Evolutionary conservation across 306 rosid species (phyloP).

Genomic region (Cicer bijugum): DNA sequence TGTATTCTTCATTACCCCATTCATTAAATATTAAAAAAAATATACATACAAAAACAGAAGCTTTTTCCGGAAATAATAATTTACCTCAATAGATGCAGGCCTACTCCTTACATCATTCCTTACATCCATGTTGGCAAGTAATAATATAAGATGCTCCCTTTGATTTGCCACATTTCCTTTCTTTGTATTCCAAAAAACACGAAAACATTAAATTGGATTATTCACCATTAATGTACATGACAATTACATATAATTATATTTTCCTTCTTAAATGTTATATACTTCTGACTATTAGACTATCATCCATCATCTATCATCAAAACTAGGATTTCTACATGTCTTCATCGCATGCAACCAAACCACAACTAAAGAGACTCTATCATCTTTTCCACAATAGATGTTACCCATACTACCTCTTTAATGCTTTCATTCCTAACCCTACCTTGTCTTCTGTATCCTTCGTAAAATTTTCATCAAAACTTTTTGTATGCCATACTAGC

Average conservation of each 20-base stretch:
- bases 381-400: no score
- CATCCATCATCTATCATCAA: no score
- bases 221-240: not conserved
- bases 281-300: no score
- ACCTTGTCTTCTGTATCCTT: no score
- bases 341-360: no score
- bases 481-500: no score
- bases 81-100: constrained; percentile 55
- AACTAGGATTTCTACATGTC: no score
- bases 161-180: constrained; percentile 98
- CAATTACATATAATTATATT: not conserved
- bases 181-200: constrained; percentile 59
- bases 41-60: constrained; percentile 20
- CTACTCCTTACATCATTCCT: constrained; percentile 61
- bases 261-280: no score
- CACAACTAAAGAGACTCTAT: no score
- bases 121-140: constrained; percentile 82
- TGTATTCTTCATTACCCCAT: constrained; percentile 10
- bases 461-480: no score
- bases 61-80: constrained; percentile 32
- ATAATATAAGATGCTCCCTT: constrained; percentile 90
- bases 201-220: constrained; percentile 43
- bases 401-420: no score
- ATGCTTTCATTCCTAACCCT: no score
- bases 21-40: constrained; percentile 18